Conservation (phyloP, 1,139 yeast species). For the Kodamaea sp. region DNA sequence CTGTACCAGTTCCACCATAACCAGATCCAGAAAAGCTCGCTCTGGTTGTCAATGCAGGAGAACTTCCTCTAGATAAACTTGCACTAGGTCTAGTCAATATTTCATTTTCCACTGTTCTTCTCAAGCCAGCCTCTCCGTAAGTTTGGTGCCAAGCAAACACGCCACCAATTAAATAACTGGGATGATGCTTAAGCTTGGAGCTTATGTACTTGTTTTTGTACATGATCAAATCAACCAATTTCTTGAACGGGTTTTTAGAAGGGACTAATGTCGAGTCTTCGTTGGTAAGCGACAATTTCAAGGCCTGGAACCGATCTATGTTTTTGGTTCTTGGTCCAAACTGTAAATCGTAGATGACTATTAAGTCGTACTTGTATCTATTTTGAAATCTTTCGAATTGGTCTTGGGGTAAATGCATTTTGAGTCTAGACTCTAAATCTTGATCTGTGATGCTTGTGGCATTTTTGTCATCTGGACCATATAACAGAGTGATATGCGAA, state of each 20-base stretch:
- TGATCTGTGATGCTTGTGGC: conserved; percentile 48
- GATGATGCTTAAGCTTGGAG: conserved; percentile 34
- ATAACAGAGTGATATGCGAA: conserved; percentile 32
- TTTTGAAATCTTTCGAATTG: conserved; percentile 54
- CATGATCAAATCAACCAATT: conserved; percentile 55
- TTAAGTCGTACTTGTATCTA: conserved; percentile 56
- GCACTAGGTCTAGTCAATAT: conserved; percentile 26
- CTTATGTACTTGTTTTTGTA: conserved; percentile 39
- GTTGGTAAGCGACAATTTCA: conserved; percentile 22
- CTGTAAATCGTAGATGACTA: conserved; percentile 61
- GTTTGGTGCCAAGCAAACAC: conserved; percentile 38
- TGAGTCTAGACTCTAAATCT: conserved; percentile 60
- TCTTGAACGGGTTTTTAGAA: conserved; percentile 43
- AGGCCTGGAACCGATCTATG: conserved; percentile 30
- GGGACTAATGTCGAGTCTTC: conserved; percentile 18
- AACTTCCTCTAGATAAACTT: conserved; percentile 20
- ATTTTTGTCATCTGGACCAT: conserved; percentile 26
- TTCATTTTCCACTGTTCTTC: conserved; percentile 17
- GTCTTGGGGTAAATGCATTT: conserved; percentile 51
- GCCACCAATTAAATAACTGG: conserved; percentile 44
- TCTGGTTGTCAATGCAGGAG: conserved; percentile 6
- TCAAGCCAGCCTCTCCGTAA: conserved; percentile 33
- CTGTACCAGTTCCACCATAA: not conserved
- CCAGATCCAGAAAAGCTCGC: conserved; percentile 1
- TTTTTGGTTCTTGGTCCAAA: conserved; percentile 24